Evolutionary conservation across 306 rosid species (phyloP), one percentile per base, ranked within the genome.

Genomic region (Biancaea sappan): DNA sequence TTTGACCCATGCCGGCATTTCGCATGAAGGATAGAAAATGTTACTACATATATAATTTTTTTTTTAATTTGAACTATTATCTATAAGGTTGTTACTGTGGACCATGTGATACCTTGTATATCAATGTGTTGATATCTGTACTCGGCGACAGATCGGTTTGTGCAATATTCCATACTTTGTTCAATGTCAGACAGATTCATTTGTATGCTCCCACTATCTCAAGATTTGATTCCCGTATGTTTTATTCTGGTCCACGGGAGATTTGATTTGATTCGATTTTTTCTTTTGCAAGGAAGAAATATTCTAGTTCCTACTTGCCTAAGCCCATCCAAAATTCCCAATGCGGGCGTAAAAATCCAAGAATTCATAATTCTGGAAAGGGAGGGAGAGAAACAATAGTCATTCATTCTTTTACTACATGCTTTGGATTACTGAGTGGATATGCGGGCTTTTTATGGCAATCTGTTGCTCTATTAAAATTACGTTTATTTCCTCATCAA

Each of bases 51-150:
- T n/a, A n/a, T n/a, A n/a, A n/a, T n/a, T 34, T 64, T 71, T 46
- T 58, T 78, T 66, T 76, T 40, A 12, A n/a, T n/a, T 44, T 38
- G 66, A 82, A 56, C 66, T 40, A 62, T 41, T 25, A 41, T n/a
- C 63, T 31, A 51, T 41, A 47, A 68, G 63, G 82, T 37, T 60
- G 84, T 79, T 26, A 58, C 66, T 69, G 72, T 74, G 80, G 61
- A 46, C 53, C 44, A 14, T 28, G 43, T 50, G 28, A 29, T 72
- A 69, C 53, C 24, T 62, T 89, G 84, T 81, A 80, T 79, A 78
- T 81, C 67, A 70, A 72, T 75, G 85, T 75, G 65, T 79, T 83
- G 53, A 69, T 52, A 69, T 60, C 19, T 88, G 81, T 80, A 74
- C 72, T 58, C 65, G 71, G 21, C 75, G 65, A 48, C 65, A 79